Base-by-base conservation (phyloP, 768 basidiomycete genomes). In the Rhodotorula paludigena region DNA sequence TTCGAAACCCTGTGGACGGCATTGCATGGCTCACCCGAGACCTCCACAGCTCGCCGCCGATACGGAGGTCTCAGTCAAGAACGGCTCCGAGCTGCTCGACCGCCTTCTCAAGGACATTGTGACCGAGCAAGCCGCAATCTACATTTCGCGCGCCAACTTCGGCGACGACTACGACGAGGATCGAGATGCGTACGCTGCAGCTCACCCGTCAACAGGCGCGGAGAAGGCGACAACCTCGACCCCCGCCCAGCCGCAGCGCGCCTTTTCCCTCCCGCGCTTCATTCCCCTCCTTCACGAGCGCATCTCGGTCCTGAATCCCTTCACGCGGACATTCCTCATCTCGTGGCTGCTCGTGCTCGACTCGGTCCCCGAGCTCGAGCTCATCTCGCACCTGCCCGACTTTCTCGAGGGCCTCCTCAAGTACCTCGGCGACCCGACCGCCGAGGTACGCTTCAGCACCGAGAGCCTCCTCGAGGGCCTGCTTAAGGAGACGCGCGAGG, bases 51-150 rank as follows among this genome's bases (percentile, higher is more conserved):
- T 99, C 66, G 89, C 91, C 15, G 90, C 94, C 30, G 96, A 99
- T 78, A 89, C 91, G 0, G 94, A 98, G 73, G 75, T 90, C 44
- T 94, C 96, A 4, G 94, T 99, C 68, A 94, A 96, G 84, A 98
- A 97, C 75, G 94, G 94, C 3, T 93, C 96, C 2, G 96, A 99
- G 78, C 84, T 99, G 36, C 84, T 98, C 64, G 96, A 99, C 78
- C 85, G 94, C 28, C 84, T 97, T n/a, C 84, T 99, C 73, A 97
- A 98, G 76, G 96, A 99, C 73, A 94, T 97, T 55, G 94, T 98
- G 9, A 89, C 92, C 20, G 96, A 98, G 79, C 90, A 91, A 14
- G 96, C 94, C 3, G 91, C 92, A 1, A 88, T 89, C 42, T 97
- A 96, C 77, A 87, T 96, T 58, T 91, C 92, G 16, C 85, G 89